Conservation (phyloP, 129 eudicot genomes). For the Ambrosia artemisiifolia region DNA sequence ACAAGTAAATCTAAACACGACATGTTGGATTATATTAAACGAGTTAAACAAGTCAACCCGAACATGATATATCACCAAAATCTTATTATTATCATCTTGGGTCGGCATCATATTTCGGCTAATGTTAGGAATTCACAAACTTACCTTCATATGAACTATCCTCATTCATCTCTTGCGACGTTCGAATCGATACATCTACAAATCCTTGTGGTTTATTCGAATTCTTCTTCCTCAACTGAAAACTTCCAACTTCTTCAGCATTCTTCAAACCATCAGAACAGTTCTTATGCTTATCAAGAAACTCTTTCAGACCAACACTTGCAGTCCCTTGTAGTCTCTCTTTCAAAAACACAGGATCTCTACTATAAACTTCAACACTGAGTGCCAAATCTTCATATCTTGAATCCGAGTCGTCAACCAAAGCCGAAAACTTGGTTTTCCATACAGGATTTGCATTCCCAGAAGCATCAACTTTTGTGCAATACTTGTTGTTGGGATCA, state of each 20-base stretch:
- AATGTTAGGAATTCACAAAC: background rate
- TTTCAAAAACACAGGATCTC: slow-evolving; percentile 81
- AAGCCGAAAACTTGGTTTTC: slow-evolving; percentile 72
- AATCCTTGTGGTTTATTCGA: slow-evolving; percentile 75
- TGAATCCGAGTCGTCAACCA: slow-evolving; percentile 47
- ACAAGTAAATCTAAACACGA: background rate
- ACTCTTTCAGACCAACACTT: slow-evolving; percentile 64
- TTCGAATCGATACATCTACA: slow-evolving; percentile 70
- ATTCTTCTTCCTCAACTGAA: slow-evolving; percentile 65
- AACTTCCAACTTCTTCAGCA: slow-evolving; percentile 82
- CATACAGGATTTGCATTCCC: slow-evolving; percentile 79
- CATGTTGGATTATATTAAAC: background rate
- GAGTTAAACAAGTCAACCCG: background rate
- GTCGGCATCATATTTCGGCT: no score
- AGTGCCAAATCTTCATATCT: slow-evolving; percentile 47
- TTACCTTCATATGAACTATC: slow-evolving; percentile 54
- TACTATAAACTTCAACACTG: slow-evolving; percentile 75
- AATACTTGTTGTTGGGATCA: slow-evolving; percentile 74
- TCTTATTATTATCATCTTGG: background rate
- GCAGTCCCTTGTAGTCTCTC: slow-evolving; percentile 74
- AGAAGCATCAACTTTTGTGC: slow-evolving; percentile 77
- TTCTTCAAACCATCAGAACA: slow-evolving; percentile 42
- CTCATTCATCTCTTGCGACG: slow-evolving; percentile 57
- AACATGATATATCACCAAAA: background rate
- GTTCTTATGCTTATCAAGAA: slow-evolving; percentile 55